A percentile compares a stretch with the other conserved stretches of the same genome.
phyloP scores from a whole-genome alignment of 768 basidiomycete species.

The Pisolithus orientalis region DNA sequence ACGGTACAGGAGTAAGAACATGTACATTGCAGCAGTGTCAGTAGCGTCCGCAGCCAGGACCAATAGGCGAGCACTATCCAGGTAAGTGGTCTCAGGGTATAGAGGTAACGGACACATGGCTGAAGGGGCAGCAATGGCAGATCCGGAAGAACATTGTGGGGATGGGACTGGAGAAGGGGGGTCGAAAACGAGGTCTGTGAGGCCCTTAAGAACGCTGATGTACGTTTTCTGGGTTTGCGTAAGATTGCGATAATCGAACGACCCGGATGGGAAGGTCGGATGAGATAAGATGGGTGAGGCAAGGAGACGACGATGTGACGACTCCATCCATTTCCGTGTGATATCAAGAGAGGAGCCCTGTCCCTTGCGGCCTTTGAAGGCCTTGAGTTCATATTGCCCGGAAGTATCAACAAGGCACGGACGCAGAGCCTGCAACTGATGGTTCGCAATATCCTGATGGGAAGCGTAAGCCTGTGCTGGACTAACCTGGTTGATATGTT shows the following conservation, averaged over 20 bases:
- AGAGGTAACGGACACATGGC: conserved; percentile 31
- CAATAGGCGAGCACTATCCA: conserved; percentile 67
- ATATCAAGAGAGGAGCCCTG: conserved; percentile 39
- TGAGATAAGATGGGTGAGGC: conserved; percentile 37
- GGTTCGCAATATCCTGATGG: conserved; percentile 88
- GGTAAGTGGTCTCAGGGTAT: conserved; percentile 75
- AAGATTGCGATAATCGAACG: conserved; percentile 39
- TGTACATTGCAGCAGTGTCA: conserved; percentile 69
- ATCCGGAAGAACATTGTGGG: conserved; percentile 22
- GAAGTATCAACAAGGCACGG: conserved; percentile 83
- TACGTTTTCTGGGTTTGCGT: conserved; percentile 41
- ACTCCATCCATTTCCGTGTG: conserved; percentile 61
- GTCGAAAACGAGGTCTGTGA: conserved; percentile 62
- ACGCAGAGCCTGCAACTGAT: conserved; percentile 87
- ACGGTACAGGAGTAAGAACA: conserved; percentile 76
- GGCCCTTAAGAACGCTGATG: conserved; percentile 48
- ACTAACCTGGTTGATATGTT: conserved; percentile 8
- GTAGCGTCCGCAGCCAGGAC: conserved; percentile 65
- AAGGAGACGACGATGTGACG: conserved; percentile 43
- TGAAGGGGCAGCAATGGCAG: conserved; percentile 25
- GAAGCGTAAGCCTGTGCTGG: conserved; percentile 10
- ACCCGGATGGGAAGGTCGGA: conserved; percentile 36
- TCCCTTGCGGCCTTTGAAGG: conserved; percentile 59
- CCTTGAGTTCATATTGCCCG: conserved; percentile 71
- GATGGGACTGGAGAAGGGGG: conserved; percentile 36